These are phyloP conservation scores for Lathyrus tuberosus DNA, from an alignment of 306 rosid species.

Conservation along the genomic window DNA sequence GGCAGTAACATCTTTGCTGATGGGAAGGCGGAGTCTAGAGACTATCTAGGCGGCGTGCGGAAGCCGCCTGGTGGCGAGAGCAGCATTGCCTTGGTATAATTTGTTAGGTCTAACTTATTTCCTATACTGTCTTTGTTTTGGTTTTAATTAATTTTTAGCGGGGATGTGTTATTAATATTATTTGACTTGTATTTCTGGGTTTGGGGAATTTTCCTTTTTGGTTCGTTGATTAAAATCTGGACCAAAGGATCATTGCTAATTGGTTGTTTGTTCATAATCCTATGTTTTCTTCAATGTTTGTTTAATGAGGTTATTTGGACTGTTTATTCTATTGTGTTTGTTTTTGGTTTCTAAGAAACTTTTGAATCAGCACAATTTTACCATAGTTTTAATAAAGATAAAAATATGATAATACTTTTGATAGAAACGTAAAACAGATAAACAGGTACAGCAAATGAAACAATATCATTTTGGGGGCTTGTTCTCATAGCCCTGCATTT, in stretches of 20 bases:
- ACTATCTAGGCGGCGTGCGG: slow-evolving; percentile 92
- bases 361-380: neutral
- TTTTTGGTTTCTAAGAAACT: too few species aligned
- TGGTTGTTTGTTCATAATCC: slow-evolving; percentile 84
- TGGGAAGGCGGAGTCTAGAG: slow-evolving; percentile 90
- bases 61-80: slow-evolving; percentile 99
- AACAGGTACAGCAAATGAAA: neutral
- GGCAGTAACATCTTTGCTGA: slow-evolving; percentile 97
- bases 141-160: slow-evolving; percentile 49
- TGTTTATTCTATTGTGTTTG: slow-evolving; percentile 27
- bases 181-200: slow-evolving; percentile 75
- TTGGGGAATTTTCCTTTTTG: slow-evolving; percentile 72
- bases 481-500: neutral
- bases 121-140: slow-evolving; percentile 59
- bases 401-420: neutral
- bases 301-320: slow-evolving; percentile 64
- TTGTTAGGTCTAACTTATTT: slow-evolving; percentile 73
- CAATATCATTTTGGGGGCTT: neutral
- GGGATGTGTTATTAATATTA: slow-evolving; percentile 69
- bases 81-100: slow-evolving; percentile 94
- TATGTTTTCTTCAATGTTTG: slow-evolving; percentile 51
- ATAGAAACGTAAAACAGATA: neutral
- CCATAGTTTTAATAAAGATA: neutral
- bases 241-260: slow-evolving; percentile 73
- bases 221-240: slow-evolving; percentile 58